Evolutionary conservation across 2,329 filamentous ascomycete genomes (phyloP).

Genomic region (Canariomyces notabilis): DNA sequence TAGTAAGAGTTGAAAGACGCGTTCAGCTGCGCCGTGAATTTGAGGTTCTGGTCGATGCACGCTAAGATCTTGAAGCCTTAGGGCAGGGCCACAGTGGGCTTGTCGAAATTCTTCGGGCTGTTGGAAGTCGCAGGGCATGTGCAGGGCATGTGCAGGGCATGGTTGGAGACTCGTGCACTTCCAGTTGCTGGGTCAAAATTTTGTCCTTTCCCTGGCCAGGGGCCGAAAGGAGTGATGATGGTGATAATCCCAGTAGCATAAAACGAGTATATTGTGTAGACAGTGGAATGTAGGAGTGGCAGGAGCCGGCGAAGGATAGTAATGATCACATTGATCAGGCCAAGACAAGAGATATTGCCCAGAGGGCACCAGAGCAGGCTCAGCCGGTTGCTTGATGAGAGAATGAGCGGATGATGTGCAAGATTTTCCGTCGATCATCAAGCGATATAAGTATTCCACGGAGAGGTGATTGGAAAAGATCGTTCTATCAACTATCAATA

Average conservation of each 20-base stretch:
- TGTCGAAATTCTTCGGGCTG: conserved; percentile 17
- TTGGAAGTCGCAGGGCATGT: conserved; percentile 18
- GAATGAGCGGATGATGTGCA: conserved; percentile 2
- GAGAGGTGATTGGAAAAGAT: too few relatives aligned
- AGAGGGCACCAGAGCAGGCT: conserved; percentile 1
- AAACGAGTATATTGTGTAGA: neutral
- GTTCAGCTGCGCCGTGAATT: conserved; percentile 19
- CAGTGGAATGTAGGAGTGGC: neutral
- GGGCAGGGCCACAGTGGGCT: conserved; percentile 15
- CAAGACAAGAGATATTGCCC: conserved; percentile 4
- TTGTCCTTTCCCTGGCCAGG: conserved; percentile 11
- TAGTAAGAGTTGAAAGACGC: conserved; percentile 11
- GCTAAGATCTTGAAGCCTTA: conserved; percentile 23
- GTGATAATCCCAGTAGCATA: conserved; percentile 12
- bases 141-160: conserved; percentile 21
- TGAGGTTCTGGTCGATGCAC: conserved; percentile 8
- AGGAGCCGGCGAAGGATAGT: conserved; percentile 9
- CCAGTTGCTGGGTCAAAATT: conserved; percentile 11
- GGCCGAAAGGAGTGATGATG: conserved; percentile 9
- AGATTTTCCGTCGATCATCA: neutral
- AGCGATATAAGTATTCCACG: neutral
- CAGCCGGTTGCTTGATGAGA: conserved; percentile 2
- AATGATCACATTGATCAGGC: neutral
- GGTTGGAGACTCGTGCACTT: conserved; percentile 16
- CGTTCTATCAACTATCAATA: too few relatives aligned